phyloP scores from a whole-genome alignment of 495 filamentous ascomycete genomes.

The Xylaria sp. region DNA sequence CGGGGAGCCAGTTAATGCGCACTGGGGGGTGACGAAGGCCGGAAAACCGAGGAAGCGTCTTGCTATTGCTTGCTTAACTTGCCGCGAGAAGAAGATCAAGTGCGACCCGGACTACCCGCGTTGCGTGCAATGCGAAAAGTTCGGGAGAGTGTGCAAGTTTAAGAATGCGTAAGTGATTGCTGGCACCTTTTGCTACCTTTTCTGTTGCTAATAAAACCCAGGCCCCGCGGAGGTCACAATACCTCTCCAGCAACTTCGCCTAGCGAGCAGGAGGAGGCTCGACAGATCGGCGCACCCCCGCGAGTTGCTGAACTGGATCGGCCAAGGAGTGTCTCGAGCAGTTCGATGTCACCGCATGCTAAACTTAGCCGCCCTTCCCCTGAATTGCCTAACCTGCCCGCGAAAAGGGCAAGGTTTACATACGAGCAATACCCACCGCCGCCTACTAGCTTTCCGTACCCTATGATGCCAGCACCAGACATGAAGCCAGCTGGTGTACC shows the following conservation, averaged over 20 bases:
- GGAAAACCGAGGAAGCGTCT: conserved; percentile 89
- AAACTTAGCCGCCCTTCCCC: conserved; percentile 44
- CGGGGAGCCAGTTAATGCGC: conserved; percentile 84
- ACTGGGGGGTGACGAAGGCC: conserved; percentile 93
- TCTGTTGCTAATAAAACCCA: conserved; percentile 38
- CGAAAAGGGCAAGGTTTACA: conserved; percentile 49
- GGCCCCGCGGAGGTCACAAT: conserved; percentile 62
- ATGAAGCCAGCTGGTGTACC: conserved; percentile 34
- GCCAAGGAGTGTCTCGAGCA: conserved; percentile 50
- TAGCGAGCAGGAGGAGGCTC: conserved; percentile 54
- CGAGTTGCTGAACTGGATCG: conserved; percentile 42
- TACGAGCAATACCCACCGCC: conserved; percentile 50
- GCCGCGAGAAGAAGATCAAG: conserved; percentile 96
- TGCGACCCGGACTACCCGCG: conserved; percentile 86
- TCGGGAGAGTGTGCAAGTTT: conserved; percentile 82
- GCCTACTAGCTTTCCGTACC: conserved; percentile 33
- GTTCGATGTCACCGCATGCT: conserved; percentile 51
- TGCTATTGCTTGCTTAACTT: conserved; percentile 88
- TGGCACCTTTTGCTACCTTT: not conserved
- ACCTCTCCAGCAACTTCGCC: conserved; percentile 59
- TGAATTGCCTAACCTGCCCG: conserved; percentile 39
- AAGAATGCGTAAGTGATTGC: conserved; percentile 79
- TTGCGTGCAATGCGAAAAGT: conserved; percentile 91
- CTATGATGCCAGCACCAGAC: conserved; percentile 46
- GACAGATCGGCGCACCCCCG: conserved; percentile 42